phyloP scores from a whole-genome alignment of 805 yeast species.

The Pichia deserticola region DNA sequence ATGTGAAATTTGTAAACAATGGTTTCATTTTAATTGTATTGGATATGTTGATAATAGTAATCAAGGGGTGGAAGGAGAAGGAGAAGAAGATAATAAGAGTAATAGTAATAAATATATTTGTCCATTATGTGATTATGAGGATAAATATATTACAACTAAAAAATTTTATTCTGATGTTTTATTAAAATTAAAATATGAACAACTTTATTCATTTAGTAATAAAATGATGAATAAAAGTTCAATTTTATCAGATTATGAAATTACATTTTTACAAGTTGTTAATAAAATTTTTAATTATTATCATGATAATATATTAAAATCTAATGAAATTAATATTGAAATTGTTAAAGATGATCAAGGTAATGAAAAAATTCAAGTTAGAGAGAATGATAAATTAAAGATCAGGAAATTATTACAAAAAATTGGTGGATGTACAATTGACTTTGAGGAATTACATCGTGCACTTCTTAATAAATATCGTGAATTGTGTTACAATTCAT shows the following conservation, averaged over 20 bases:
- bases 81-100: constrained; percentile 18
- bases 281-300: background rate
- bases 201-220: background rate
- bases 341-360: background rate
- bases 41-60: constrained; percentile 21
- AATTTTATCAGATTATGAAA: background rate
- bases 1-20: constrained; percentile 63
- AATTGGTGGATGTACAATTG: constrained; percentile 2
- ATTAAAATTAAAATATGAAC: background rate
- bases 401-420: background rate
- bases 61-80: no score
- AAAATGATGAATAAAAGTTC: background rate
- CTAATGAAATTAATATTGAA: background rate
- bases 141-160: constrained; percentile 15
- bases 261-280: background rate
- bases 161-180: constrained; percentile 7
- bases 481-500: background rate
- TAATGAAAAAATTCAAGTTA: background rate
- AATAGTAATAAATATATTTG: constrained; percentile 36
- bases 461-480: background rate
- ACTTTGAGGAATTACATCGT: background rate
- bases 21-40: constrained; percentile 63
- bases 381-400: background rate
- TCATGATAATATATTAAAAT: background rate
- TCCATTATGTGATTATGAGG: constrained; percentile 42